phyloP scores from a whole-genome alignment of 1,139 yeast genomes.

The Debaryomyces psychrophilus region DNA sequence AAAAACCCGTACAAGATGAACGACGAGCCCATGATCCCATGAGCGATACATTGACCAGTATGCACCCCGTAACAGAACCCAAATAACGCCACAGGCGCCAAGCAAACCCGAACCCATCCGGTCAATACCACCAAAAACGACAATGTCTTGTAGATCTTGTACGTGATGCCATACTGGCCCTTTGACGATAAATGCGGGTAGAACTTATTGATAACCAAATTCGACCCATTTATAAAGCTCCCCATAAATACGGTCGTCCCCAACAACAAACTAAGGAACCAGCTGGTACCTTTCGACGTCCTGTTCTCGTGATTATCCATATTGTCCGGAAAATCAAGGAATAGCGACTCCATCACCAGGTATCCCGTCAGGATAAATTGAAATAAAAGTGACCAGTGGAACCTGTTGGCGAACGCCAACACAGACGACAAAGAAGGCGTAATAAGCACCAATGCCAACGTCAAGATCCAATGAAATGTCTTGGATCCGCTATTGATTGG shows the following conservation, averaged over 20 bases:
- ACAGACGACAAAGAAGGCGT: conserved; percentile 59
- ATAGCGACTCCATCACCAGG: conserved; percentile 55
- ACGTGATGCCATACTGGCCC: conserved; percentile 17
- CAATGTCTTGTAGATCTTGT: conserved; percentile 45
- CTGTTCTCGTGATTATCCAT: conserved; percentile 63
- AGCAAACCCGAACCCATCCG: conserved; percentile 71
- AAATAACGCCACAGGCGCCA: conserved; percentile 82
- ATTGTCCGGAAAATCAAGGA: conserved; percentile 63
- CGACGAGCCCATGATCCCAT: conserved; percentile 94
- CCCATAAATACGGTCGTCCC: conserved; percentile 57
- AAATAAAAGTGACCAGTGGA: conserved; percentile 48
- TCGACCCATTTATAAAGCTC: conserved; percentile 55
- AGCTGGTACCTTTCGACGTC: conserved; percentile 66
- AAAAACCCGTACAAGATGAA: conserved; percentile 79
- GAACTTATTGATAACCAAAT: conserved; percentile 42
- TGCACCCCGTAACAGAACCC: conserved; percentile 76
- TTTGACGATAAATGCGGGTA: conserved; percentile 35
- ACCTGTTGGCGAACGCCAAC: conserved; percentile 55
- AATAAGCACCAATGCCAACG: conserved; percentile 49
- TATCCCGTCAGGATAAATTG: conserved; percentile 54
- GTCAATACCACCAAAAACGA: conserved; percentile 51
- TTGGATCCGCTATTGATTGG: conserved; percentile 54
- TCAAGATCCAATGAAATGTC: conserved; percentile 64
- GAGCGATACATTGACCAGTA: conserved; percentile 93
- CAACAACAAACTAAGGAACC: conserved; percentile 55